Conservation (phyloP, 1,284 basidiomycete species). For the Mycena sp. region DNA sequence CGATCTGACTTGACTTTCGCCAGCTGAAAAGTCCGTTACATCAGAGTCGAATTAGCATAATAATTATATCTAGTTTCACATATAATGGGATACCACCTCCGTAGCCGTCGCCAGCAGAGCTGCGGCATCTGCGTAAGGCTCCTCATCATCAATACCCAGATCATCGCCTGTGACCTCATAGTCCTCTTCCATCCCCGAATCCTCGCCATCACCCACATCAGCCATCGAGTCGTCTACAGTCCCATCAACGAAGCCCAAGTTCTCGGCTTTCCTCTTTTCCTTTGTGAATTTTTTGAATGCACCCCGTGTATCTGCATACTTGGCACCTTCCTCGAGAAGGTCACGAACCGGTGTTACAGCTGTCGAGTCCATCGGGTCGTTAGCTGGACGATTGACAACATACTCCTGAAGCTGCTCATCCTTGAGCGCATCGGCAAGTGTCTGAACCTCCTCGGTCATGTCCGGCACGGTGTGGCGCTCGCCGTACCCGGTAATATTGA, state of each 20-base stretch:
- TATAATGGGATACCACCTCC: not conserved
- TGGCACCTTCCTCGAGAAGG: slow-evolving; percentile 17
- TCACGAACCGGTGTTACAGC: slow-evolving; percentile 16
- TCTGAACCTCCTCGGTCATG: slow-evolving; percentile 17
- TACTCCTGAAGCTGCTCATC: slow-evolving; percentile 22
- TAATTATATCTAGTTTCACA: too few relatives aligned
- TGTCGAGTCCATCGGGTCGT: not conserved
- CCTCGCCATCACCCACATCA: not conserved
- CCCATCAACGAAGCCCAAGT: not conserved
- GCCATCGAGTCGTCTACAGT: not conserved
- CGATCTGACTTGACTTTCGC: too few relatives aligned
- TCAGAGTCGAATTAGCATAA: too few relatives aligned
- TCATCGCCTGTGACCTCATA: too few relatives aligned
- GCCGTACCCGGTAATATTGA: slow-evolving; percentile 23
- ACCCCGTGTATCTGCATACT: slow-evolving; percentile 16
- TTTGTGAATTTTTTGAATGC: slow-evolving; percentile 19
- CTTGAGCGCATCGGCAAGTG: slow-evolving; percentile 9
- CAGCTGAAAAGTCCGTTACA: too few relatives aligned
- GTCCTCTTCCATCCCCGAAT: not conserved
- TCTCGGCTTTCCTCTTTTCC: not conserved
- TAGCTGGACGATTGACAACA: not conserved
- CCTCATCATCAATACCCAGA: too few relatives aligned
- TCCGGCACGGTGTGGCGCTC: slow-evolving; percentile 26
- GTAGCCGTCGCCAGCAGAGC: not conserved
- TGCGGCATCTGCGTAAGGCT: too few relatives aligned